Percentiles rank a stretch among this genome's conserved stretches.
phyloP scores from a whole-genome alignment of 1,139 yeast genomes.

The Pichia sp. region DNA sequence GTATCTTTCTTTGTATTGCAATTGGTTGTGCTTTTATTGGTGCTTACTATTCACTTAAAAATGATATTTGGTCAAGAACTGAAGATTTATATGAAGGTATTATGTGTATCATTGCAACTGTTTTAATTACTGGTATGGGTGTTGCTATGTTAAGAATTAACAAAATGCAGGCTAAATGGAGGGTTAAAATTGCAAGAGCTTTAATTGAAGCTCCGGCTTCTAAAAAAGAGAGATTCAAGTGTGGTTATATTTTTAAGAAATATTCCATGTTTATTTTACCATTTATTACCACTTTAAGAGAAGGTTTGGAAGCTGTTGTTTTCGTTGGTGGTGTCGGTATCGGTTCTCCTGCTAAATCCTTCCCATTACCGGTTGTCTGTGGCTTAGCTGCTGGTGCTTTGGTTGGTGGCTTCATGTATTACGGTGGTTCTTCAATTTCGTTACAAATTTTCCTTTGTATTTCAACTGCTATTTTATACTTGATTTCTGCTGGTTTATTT shows the following conservation, averaged over 20 bases:
- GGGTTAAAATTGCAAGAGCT: slow-evolving; percentile 78
- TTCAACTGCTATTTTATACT: slow-evolving; percentile 75
- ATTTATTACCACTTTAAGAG: slow-evolving; percentile 72
- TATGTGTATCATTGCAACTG: slow-evolving; percentile 73
- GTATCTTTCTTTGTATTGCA: slow-evolving; percentile 65
- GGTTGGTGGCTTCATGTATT: slow-evolving; percentile 64
- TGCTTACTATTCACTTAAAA: slow-evolving; percentile 69
- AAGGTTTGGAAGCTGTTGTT: slow-evolving; percentile 83
- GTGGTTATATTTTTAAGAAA: slow-evolving; percentile 44
- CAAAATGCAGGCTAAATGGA: slow-evolving; percentile 89
- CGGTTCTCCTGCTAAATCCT: slow-evolving; percentile 47
- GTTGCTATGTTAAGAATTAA: slow-evolving; percentile 84
- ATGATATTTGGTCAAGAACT: slow-evolving; percentile 76
- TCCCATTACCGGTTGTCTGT: slow-evolving; percentile 76
- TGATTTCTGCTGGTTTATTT: slow-evolving; percentile 81
- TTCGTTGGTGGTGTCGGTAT: slow-evolving; percentile 73
- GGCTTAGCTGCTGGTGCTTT: slow-evolving; percentile 66
- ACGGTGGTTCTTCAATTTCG: slow-evolving; percentile 65
- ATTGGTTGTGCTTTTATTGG: slow-evolving; percentile 85
- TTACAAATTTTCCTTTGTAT: slow-evolving; percentile 72
- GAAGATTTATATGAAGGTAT: slow-evolving; percentile 95
- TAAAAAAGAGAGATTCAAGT: slow-evolving; percentile 33
- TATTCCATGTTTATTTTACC: slow-evolving; percentile 75
- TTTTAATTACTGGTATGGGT: slow-evolving; percentile 85
- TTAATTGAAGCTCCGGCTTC: slow-evolving; percentile 28